Evolutionary conservation across 2,329 filamentous ascomycete genomes (phyloP).

Genomic region (Pseudonectria foliicola): DNA sequence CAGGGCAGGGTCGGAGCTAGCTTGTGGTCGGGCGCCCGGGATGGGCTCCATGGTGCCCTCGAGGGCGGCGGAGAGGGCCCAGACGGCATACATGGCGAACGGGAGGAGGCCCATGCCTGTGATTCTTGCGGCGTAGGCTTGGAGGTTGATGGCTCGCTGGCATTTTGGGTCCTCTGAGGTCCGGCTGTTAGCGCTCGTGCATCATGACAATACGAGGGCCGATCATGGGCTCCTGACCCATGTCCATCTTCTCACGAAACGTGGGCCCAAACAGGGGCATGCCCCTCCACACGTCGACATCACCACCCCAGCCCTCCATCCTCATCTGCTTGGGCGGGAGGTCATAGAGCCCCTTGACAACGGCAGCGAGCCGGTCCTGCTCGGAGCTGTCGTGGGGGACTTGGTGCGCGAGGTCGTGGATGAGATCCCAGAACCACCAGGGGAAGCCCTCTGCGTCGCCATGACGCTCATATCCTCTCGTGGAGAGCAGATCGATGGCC

Average conservation of each 20-base stretch:
- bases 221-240: conserved; percentile 1
- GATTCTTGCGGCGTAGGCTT: conserved; percentile 6
- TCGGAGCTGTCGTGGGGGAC: conserved; percentile 10
- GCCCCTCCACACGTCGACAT: conserved; percentile 1
- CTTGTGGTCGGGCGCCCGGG: conserved; percentile 8
- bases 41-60: conserved; percentile 9
- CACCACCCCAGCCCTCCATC: conserved; percentile 1
- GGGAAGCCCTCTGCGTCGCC: conserved; percentile 8
- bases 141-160: conserved; percentile 2
- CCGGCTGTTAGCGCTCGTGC: conserved; percentile 1
- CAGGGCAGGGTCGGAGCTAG: conserved; percentile 6
- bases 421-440: conserved; percentile 17
- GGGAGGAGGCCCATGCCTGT: conserved; percentile 1
- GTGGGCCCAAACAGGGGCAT: conserved; percentile 6
- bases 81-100: conserved; percentile 7
- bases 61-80: conserved; percentile 10
- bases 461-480: not conserved
- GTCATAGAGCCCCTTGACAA: conserved; percentile 4
- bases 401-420: conserved; percentile 15
- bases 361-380: conserved; percentile 7
- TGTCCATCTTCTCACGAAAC: conserved; percentile 4
- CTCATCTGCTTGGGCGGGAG: conserved; percentile 2
- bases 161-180: not conserved
- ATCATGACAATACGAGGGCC: no score
- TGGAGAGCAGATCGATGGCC: conserved; percentile 5